Conservation (phyloP, 2,329 filamentous ascomycete species). For the Cladophialophora immunda region DNA sequence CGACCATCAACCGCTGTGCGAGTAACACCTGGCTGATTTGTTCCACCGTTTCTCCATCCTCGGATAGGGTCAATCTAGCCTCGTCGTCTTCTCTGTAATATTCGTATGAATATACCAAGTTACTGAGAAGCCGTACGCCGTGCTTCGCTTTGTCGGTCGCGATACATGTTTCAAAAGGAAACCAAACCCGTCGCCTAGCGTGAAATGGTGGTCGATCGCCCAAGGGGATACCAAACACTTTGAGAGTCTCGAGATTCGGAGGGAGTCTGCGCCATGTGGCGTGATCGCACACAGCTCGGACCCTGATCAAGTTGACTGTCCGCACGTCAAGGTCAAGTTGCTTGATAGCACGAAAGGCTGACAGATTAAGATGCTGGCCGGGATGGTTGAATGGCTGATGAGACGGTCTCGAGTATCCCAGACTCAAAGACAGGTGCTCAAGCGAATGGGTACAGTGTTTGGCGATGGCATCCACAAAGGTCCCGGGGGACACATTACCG, state of each 20-base stretch:
- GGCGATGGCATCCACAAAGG: constrained; percentile 36
- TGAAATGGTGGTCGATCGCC: constrained; percentile 36
- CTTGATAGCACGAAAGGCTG: constrained; percentile 34
- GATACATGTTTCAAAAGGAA: constrained; percentile 38
- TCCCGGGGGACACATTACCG: constrained; percentile 38
- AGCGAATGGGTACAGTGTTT: constrained; percentile 34
- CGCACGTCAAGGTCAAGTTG: constrained; percentile 37
- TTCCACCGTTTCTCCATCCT: constrained; percentile 31
- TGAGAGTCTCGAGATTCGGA: constrained; percentile 38
- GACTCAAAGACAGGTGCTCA: constrained; percentile 36
- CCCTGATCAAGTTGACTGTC: constrained; percentile 36
- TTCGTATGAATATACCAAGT: constrained; percentile 39
- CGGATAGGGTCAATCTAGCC: constrained; percentile 25
- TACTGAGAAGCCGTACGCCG: constrained; percentile 36
- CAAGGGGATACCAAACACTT: constrained; percentile 39
- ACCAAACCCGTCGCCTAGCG: constrained; percentile 31
- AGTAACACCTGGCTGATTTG: constrained; percentile 31
- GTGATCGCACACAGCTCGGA: constrained; percentile 37
- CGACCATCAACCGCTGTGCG: constrained; percentile 32
- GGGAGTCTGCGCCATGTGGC: constrained; percentile 38
- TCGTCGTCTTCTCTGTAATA: constrained; percentile 39
- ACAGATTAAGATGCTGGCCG: constrained; percentile 37
- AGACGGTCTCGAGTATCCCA: constrained; percentile 35
- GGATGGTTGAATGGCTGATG: constrained; percentile 33
- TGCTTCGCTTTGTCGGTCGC: constrained; percentile 37